phyloP scores from a whole-genome alignment of 2,329 filamentous ascomycete genomes.

The Alternaria sp. region DNA sequence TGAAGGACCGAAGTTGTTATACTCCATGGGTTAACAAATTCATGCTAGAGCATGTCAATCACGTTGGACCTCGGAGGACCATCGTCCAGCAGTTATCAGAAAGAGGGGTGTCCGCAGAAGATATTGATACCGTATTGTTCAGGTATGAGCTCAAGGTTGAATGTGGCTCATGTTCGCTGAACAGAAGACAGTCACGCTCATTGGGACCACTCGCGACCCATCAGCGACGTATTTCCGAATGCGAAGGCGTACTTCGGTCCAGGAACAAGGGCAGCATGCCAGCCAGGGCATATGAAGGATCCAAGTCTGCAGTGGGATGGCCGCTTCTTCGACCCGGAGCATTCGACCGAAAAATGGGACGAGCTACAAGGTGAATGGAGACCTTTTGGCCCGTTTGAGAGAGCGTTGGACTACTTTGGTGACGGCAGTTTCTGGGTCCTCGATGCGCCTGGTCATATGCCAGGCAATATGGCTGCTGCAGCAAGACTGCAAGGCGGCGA shows the following conservation, averaged over 20 bases:
- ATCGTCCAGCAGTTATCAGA: conserved; percentile 40
- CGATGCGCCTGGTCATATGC: conserved; percentile 50
- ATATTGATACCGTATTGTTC: conserved; percentile 42
- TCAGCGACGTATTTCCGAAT: conserved; percentile 39
- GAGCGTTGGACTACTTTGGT: conserved; percentile 49
- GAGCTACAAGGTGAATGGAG: conserved; percentile 43
- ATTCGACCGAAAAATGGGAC: conserved; percentile 38
- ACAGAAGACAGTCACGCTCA: conserved; percentile 40
- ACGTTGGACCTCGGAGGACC: conserved; percentile 38
- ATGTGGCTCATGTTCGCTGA: not conserved
- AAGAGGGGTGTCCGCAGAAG: conserved; percentile 27
- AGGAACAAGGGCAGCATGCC: conserved; percentile 37
- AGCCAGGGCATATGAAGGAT: conserved; percentile 43
- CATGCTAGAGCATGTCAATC: conserved; percentile 40
- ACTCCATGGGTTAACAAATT: conserved; percentile 46
- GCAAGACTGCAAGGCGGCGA: conserved; percentile 36
- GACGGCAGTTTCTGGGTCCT: conserved; percentile 53
- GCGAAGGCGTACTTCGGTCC: conserved; percentile 45
- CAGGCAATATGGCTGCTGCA: conserved; percentile 51
- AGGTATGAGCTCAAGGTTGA: conserved; percentile 26
- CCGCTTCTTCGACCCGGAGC: conserved; percentile 44
- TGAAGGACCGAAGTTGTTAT: conserved; percentile 42
- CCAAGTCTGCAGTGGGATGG: conserved; percentile 44
- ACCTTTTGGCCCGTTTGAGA: conserved; percentile 47
- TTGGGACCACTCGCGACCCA: conserved; percentile 46